Evolutionary conservation across 331 rosid species (phyloP).

Genomic region (Dryas integrifolia): DNA sequence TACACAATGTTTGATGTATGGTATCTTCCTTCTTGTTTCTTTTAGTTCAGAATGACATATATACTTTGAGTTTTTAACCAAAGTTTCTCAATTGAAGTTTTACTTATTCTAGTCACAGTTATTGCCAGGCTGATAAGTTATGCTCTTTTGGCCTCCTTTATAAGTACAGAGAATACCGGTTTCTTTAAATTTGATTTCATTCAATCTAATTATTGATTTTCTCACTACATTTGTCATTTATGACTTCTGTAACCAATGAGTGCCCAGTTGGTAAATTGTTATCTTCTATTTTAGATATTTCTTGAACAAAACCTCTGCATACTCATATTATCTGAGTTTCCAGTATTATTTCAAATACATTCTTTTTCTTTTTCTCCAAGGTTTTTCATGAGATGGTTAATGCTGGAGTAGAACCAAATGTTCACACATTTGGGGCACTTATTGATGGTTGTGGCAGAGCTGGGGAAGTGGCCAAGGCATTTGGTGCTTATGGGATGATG

Average conservation of each 20-base stretch:
- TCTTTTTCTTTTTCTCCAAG: conserved; percentile 32
- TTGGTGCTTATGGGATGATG: conserved; percentile 97
- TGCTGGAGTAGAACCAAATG: conserved; percentile 81
- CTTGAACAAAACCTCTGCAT: conserved; percentile 8
- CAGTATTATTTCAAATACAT: conserved; percentile 19
- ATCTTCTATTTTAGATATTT: neutral
- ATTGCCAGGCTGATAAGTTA: neutral
- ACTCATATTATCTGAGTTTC: conserved; percentile 18
- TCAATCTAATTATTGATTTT: neutral
- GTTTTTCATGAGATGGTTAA: conserved; percentile 93
- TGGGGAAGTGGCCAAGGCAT: conserved; percentile 96
- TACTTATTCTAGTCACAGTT: neutral
- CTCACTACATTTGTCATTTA: neutral
- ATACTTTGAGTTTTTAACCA: neutral
- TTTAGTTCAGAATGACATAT: neutral
- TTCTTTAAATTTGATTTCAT: neutral
- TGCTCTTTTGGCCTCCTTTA: neutral
- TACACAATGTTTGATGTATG: conserved; percentile 91
- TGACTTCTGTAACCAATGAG: neutral
- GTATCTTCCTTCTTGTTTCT: conserved; percentile 34
- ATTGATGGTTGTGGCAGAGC: conserved; percentile 98
- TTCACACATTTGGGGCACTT: conserved; percentile 92
- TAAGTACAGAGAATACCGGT: neutral
- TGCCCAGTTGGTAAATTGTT: neutral
- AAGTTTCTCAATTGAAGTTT: neutral